Percentiles rank a stretch among this genome's conserved stretches.
phyloP scores from a whole-genome alignment of 1,139 yeast genomes.

The Eremothecium sinecaudum region DNA sequence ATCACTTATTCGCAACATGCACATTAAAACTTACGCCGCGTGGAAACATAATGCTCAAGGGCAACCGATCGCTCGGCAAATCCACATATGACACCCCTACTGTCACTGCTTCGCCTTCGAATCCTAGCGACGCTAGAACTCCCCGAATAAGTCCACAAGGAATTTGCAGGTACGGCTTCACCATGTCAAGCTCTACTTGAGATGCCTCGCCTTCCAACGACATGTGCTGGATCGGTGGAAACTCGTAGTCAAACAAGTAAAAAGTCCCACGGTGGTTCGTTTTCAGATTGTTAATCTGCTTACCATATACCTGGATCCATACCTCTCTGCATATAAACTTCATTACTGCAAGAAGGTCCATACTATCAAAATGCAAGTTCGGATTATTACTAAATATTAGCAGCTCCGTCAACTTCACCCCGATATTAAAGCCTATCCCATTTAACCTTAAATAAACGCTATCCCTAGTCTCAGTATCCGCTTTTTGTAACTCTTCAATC shows the following conservation, averaged over 20 bases:
- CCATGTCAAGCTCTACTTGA: slow-evolving; percentile 34
- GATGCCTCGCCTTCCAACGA: slow-evolving; percentile 16
- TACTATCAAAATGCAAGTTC: slow-evolving; percentile 36
- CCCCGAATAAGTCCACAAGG: slow-evolving; percentile 85
- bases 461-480: slow-evolving; percentile 33
- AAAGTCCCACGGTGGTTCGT: slow-evolving; percentile 72
- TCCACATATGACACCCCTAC: slow-evolving; percentile 26
- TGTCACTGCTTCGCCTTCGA: slow-evolving; percentile 18
- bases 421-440: slow-evolving; percentile 63
- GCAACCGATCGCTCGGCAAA: slow-evolving; percentile 18
- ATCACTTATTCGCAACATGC: slow-evolving; percentile 15
- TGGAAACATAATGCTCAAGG: slow-evolving; percentile 12
- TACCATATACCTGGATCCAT: slow-evolving; percentile 70
- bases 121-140: slow-evolving; percentile 37
- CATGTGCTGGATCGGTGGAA: slow-evolving; percentile 22
- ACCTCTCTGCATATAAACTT: slow-evolving; percentile 87
- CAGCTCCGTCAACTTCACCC: slow-evolving; percentile 63
- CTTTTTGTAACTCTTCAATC: slow-evolving; percentile 15
- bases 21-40: slow-evolving; percentile 30
- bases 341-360: slow-evolving; percentile 71
- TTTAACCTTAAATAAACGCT: slow-evolving; percentile 56
- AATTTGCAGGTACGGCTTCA: slow-evolving; percentile 53
- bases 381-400: slow-evolving; percentile 51
- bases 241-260: slow-evolving; percentile 27
- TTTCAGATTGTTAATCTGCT: slow-evolving; percentile 83